Base-by-base conservation (phyloP, 352 stramenopile species). In the Phytophthora lateralis region DNA sequence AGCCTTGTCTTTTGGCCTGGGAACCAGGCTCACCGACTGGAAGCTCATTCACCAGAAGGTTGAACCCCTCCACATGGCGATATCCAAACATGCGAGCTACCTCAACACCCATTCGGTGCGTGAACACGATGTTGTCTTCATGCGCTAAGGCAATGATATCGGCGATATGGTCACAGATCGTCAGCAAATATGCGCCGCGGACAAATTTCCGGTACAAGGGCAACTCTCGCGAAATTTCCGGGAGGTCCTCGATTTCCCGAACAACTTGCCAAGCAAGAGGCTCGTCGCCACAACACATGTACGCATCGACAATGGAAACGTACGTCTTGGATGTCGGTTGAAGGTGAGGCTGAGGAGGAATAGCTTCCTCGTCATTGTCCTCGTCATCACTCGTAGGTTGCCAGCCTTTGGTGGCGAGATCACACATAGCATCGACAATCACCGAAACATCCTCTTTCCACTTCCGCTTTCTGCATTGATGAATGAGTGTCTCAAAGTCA, bases 381-480 rank as follows among this genome's bases (percentile, higher is more conserved):
- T 66, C 30, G 6, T 60, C 57, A 14, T 54, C 51, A 3, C 11
- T 58, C 10, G 27, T 27, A 29, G 38, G 21, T 20, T 71, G 24
- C 75, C 80, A 90, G 1, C 81, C 79, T 34, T 76, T 69, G 0
- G 75, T 64, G 4, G 76, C 73, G 9, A 93, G 43, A 14, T 71
- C 35, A 5, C 65, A 60, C 78, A 93, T 90, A 1, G 74, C 76
- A 10, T 85, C 56, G 17, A 90, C 59, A 63, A 90, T 86, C 15
- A 87, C 60, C 3, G 55, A 56, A 10, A 92, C 67, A 44, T 89
- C 78, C 29, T 93, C 76, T 38, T 89, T 90, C 84, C 84, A 93
- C 52, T 93, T 93, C 6, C 84, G 73, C 62, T 93, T 93, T 11
- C 84, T 82, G 51, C 84, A 93, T 43, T 93, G 84, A 29, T 93